These are phyloP conservation scores for Chaetomium sp. DNA, from an alignment of 2,329 filamentous ascomycete genomes.

Conservation along the genomic window DNA sequence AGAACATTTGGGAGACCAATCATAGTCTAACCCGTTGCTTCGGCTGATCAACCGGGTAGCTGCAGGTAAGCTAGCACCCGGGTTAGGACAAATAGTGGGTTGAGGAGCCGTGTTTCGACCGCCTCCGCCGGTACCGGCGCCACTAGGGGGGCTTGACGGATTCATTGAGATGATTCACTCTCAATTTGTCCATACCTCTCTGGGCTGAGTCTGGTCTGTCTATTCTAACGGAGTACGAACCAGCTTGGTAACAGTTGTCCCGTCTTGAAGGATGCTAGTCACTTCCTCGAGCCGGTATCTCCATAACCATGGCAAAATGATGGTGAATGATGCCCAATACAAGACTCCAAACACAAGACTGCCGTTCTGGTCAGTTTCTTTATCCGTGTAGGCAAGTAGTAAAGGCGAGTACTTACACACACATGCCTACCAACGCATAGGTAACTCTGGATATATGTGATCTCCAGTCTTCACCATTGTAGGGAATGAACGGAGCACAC, in stretches of 20 bases:
- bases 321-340: slow-evolving; percentile 72
- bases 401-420: slow-evolving; percentile 48
- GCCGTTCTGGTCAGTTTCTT: neutral
- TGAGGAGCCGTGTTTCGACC: too few species aligned
- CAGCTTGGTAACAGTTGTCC: slow-evolving; percentile 66
- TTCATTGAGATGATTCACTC: neutral
- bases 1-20: neutral
- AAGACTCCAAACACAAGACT: slow-evolving; percentile 55
- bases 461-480: slow-evolving; percentile 50
- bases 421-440: slow-evolving; percentile 56
- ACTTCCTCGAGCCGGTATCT: slow-evolving; percentile 66
- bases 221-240: slow-evolving; percentile 38
- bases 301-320: slow-evolving; percentile 59
- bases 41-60: too few species aligned
- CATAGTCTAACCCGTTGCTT: neutral
- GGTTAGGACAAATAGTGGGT: too few species aligned
- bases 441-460: slow-evolving; percentile 53
- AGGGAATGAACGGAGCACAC: slow-evolving; percentile 64
- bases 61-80: too few species aligned
- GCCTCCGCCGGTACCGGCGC: too few species aligned
- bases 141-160: neutral
- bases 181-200: neutral
- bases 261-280: slow-evolving; percentile 62
- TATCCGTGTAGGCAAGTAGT: neutral
- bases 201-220: neutral